Evolutionary conservation across 306 rosid genomes (phyloP).

Genomic region (Glycine tomentella): DNA sequence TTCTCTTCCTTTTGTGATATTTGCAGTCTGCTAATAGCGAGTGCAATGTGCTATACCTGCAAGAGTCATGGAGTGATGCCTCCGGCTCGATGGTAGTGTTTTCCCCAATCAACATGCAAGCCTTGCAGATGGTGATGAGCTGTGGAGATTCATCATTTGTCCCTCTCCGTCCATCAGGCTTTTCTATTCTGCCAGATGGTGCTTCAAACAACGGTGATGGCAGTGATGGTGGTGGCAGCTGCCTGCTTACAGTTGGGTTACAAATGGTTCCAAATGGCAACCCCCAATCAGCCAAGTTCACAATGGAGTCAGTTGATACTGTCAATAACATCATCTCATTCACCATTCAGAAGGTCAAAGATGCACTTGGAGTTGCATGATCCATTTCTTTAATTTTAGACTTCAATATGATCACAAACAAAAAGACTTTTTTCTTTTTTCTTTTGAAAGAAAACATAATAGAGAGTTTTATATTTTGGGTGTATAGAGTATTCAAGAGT

Average conservation of each 20-base stretch:
- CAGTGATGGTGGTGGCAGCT: neutral
- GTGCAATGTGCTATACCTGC: slow-evolving; percentile 63
- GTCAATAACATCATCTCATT: slow-evolving; percentile 62
- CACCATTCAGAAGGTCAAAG: slow-evolving; percentile 76
- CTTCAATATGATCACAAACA: neutral
- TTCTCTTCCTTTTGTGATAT: neutral
- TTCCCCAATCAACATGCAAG: slow-evolving; percentile 67
- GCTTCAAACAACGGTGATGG: slow-evolving; percentile 22
- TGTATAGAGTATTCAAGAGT: slow-evolving; percentile 45
- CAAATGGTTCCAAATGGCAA: slow-evolving; percentile 65
- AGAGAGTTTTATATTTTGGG: neutral
- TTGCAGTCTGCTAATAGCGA: slow-evolving; percentile 58
- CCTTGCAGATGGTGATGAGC: slow-evolving; percentile 58
- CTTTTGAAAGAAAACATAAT: neutral
- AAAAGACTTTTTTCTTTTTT: neutral
- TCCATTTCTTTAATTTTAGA: neutral
- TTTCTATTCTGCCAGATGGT: slow-evolving; percentile 69
- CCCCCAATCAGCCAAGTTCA: slow-evolving; percentile 58
- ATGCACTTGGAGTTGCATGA: slow-evolving; percentile 59
- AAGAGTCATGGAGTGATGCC: slow-evolving; percentile 79
- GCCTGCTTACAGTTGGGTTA: slow-evolving; percentile 72
- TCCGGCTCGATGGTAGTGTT: slow-evolving; percentile 75
- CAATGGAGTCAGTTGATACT: slow-evolving; percentile 69
- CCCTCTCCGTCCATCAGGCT: slow-evolving; percentile 77
- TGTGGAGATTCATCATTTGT: slow-evolving; percentile 79